Conservation (phyloP, 2,329 filamentous ascomycete genomes). For the Verticillium dahliae region DNA sequence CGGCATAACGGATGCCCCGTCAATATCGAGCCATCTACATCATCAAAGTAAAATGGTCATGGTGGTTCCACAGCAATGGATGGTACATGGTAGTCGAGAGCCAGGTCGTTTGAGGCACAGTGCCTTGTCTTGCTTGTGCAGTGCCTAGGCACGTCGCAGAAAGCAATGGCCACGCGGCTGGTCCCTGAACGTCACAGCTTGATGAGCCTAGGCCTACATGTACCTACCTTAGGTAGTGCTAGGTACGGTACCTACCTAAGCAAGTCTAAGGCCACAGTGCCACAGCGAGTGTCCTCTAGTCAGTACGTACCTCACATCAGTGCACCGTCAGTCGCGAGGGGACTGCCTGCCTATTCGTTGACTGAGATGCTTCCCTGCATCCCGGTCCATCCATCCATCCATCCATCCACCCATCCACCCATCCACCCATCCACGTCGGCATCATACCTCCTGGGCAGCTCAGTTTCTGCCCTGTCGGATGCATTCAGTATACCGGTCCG, state of each 20-base stretch:
- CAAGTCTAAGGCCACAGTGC: neutral
- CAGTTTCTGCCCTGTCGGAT: neutral
- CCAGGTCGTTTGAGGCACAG: no score
- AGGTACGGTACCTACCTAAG: no score
- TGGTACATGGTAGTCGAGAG: no score
- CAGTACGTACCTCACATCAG: neutral
- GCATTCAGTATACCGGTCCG: neutral
- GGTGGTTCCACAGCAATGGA: no score
- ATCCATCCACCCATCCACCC: neutral
- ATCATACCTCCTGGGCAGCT: neutral
- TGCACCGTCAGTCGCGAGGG: neutral
- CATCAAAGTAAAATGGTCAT: no score
- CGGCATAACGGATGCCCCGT: no score
- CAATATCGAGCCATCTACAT: no score
- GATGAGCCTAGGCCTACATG: neutral
- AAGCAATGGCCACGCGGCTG: constrained; percentile 9
- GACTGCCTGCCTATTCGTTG: neutral
- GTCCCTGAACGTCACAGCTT: neutral
- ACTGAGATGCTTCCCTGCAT: neutral
- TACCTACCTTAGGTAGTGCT: no score
- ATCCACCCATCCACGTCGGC: neutral
- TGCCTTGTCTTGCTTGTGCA: no score
- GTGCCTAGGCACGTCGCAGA: no score
- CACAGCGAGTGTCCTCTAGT: neutral
- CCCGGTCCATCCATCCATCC: neutral